Conservation (phyloP, 257 asterid species). For the Agastache rugosa region DNA sequence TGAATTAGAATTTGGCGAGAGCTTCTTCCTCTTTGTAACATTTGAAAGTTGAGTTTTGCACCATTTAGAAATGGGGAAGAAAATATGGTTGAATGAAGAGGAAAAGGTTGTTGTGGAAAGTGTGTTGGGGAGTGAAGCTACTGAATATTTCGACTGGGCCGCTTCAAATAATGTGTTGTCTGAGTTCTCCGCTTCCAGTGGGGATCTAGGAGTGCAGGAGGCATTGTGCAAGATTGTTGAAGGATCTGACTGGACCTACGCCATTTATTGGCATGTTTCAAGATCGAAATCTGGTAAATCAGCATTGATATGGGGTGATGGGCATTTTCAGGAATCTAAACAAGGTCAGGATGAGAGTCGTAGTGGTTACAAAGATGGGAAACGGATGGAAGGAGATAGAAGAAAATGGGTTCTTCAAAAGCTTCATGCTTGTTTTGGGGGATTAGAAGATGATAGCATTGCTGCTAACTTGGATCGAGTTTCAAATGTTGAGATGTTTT, state of each 20-base stretch:
- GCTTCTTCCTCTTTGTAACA: not conserved
- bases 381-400: conserved; percentile 43
- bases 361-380: conserved; percentile 32
- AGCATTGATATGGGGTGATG: conserved; percentile 96
- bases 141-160: conserved; percentile 76
- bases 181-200: conserved; percentile 70
- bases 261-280: conserved; percentile 94
- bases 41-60: conserved; percentile 27
- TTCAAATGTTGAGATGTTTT: conserved; percentile 81
- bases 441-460: conserved; percentile 70
- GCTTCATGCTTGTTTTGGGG: conserved; percentile 78
- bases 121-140: conserved; percentile 76
- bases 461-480: conserved; percentile 70
- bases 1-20: not conserved
- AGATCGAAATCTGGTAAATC: conserved; percentile 92
- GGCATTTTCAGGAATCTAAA: conserved; percentile 67
- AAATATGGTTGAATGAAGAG: conserved; percentile 63
- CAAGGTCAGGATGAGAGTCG: conserved; percentile 44
- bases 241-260: conserved; percentile 85
- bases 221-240: conserved; percentile 71
- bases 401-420: conserved; percentile 72
- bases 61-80: conserved; percentile 60
- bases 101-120: conserved; percentile 65
- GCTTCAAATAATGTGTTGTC: conserved; percentile 72
- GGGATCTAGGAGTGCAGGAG: conserved; percentile 76